Evolutionary conservation across 2,329 filamentous ascomycete genomes (phyloP), one percentile per base, ranked within the genome.

Genomic region (Ophiostoma angusticollis): DNA sequence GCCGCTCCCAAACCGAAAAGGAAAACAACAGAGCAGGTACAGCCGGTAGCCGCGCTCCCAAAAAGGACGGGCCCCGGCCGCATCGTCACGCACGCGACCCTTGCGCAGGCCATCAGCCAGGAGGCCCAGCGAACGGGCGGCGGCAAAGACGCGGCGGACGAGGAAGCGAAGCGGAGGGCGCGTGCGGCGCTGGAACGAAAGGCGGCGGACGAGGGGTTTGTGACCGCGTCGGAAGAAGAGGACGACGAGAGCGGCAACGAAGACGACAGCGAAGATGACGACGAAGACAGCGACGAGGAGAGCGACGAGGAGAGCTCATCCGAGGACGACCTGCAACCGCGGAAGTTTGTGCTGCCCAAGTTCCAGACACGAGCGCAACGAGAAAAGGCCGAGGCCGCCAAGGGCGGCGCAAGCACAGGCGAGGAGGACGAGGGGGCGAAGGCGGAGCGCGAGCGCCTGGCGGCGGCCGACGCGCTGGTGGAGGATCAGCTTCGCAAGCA

Each of bases 401-500:
- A 16, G 9, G 31, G 32, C n/a, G 39, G 41, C 32, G 45, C 19
- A 37, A 28, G 21, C 31, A 37, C 3, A 3, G 25, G 39, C 4
- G 28, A 39, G n/a, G 41, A 28, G 1, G 45, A 50, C 13, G 47
- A 45, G 7, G 48, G 46, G 21, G 41, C 29, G 16, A 51, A 57
- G 5, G 60, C 57, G 3, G 71, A 66, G 2, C 72, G 71, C 41
- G 75, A 68, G 2, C 71, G 74, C 25, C 76, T 80, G 55, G 78
- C 80, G 28, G 75, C 80, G 42, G 74, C 81, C 11, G 80, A 94
- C 55, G 78, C 74, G 41, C 64, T 96, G 9, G 76, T 98, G 12
- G 85, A 94, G 55, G 84, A 87, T 50, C 86, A 96, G 55, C 76
- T 96, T 31, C 78, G 82, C 51, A 84, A 83, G 48, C 81, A 89